Percentiles rank a stretch among this genome's conserved stretches.
phyloP scores from a whole-genome alignment of 2,329 filamentous ascomycete genomes.

The Atkinsonella hypoxylon region DNA sequence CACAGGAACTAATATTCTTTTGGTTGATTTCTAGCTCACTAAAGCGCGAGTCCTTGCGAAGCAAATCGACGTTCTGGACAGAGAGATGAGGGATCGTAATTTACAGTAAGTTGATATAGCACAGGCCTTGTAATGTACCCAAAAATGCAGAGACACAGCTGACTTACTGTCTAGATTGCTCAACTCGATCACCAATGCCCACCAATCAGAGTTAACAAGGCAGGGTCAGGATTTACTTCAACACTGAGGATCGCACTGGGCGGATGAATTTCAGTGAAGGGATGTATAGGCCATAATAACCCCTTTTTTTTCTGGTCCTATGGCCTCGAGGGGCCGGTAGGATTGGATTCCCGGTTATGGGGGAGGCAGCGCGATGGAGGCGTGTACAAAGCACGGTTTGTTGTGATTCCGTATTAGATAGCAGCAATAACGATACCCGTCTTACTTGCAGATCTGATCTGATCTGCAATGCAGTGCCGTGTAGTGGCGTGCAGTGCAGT shows the following conservation, averaged over 20 bases:
- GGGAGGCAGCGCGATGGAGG: not conserved
- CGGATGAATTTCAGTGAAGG: not conserved
- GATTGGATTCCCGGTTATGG: too few species aligned
- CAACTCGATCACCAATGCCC: slow-evolving; percentile 14
- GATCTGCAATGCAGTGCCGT: not conserved
- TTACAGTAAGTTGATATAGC: slow-evolving; percentile 24
- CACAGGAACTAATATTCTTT: slow-evolving; percentile 7
- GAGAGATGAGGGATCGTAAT: slow-evolving; percentile 44
- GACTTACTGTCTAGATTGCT: slow-evolving; percentile 9
- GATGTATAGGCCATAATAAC: slow-evolving; percentile 2
- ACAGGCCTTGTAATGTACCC: too few species aligned
- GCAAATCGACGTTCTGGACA: slow-evolving; percentile 41
- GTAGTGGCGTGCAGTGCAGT: too few species aligned
- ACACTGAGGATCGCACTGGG: not conserved
- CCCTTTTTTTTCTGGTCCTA: slow-evolving; percentile 1
- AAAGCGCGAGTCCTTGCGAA: slow-evolving; percentile 33
- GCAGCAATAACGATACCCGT: slow-evolving; percentile 7
- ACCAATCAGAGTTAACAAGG: slow-evolving; percentile 7
- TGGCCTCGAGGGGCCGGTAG: not conserved
- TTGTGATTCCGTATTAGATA: not conserved
- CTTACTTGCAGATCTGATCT: not conserved
- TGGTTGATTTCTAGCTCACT: slow-evolving; percentile 24
- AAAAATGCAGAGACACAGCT: too few species aligned
- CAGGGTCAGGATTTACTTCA: not conserved
- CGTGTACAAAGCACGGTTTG: not conserved